Conservation (phyloP, 495 filamentous ascomycete species). For the Ascodesmis nigricans region DNA sequence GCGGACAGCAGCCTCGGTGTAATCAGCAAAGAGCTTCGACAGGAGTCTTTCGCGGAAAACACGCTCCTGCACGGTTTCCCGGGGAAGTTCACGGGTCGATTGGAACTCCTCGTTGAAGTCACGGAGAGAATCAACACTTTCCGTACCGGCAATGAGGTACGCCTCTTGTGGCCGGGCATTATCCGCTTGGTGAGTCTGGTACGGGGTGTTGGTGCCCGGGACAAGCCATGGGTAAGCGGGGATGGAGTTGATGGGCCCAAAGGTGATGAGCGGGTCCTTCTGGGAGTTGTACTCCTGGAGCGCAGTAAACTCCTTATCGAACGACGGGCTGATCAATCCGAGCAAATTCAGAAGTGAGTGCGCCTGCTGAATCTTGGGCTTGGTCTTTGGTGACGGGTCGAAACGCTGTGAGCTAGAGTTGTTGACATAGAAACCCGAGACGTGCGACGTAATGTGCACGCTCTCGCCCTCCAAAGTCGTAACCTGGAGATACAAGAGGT, state of each 20-base stretch:
- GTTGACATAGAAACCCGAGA: slow-evolving; percentile 92
- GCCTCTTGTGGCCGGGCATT: slow-evolving; percentile 79
- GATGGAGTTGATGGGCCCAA: slow-evolving; percentile 81
- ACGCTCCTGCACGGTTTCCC: slow-evolving; percentile 80
- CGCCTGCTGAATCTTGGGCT: slow-evolving; percentile 45
- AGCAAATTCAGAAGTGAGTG: slow-evolving; percentile 78
- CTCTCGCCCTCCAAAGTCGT: slow-evolving; percentile 83
- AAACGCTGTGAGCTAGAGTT: slow-evolving; percentile 78
- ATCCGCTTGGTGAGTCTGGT: slow-evolving; percentile 54
- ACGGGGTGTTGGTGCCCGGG: slow-evolving; percentile 35
- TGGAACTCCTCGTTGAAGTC: slow-evolving; percentile 99
- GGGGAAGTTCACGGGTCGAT: slow-evolving; percentile 78
- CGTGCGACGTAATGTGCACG: slow-evolving; percentile 76
- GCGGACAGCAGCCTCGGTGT: slow-evolving; percentile 79
- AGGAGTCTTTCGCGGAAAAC: slow-evolving; percentile 88
- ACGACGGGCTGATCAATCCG: slow-evolving; percentile 55
- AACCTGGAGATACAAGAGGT: slow-evolving; percentile 74
- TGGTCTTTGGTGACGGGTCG: slow-evolving; percentile 55
- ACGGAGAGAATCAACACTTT: slow-evolving; percentile 77
- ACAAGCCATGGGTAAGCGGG: slow-evolving; percentile 89
- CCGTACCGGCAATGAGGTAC: slow-evolving; percentile 68
- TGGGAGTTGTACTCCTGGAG: slow-evolving; percentile 61
- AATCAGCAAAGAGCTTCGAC: slow-evolving; percentile 91
- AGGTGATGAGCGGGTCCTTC: slow-evolving; percentile 75
- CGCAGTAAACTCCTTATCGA: slow-evolving; percentile 45